phyloP scores from a whole-genome alignment of 1,284 basidiomycete genomes.

The Gymnopus androsaceus region DNA sequence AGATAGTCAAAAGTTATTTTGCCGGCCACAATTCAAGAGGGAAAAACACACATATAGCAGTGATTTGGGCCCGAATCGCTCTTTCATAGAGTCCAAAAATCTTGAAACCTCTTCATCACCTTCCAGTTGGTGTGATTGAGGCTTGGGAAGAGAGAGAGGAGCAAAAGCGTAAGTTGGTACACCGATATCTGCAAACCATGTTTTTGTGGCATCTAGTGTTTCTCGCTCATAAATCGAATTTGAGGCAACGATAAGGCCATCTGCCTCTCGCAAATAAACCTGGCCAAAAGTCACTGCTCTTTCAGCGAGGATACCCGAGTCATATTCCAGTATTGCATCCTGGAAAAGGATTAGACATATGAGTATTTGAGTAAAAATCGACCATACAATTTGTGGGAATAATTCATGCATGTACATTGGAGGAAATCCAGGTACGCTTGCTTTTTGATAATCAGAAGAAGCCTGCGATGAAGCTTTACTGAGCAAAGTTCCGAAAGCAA shows the following conservation, averaged over 20 bases:
- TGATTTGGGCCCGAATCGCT: neutral
- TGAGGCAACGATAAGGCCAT: slow-evolving; percentile 3
- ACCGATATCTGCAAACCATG: slow-evolving; percentile 1
- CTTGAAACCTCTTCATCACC: neutral
- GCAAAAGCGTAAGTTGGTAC: neutral
- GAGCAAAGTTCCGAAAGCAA: neutral
- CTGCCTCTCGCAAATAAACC: slow-evolving; percentile 4
- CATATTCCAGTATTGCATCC: neutral
- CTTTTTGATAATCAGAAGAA: neutral
- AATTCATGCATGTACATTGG: slow-evolving; percentile 7
- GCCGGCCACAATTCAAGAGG: neutral
- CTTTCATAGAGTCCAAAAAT: neutral
- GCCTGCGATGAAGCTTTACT: neutral
- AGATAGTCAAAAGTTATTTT: neutral
- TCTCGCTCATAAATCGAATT: slow-evolving; percentile 4
- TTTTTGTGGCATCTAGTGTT: neutral
- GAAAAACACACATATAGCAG: slow-evolving; percentile 3
- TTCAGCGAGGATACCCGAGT: neutral
- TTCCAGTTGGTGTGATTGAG: neutral
- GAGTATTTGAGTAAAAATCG: neutral
- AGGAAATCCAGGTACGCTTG: slow-evolving; percentile 1
- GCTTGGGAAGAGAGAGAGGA: slow-evolving; percentile 2
- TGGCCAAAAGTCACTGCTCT: neutral
- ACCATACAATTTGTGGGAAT: neutral
- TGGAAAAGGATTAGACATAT: neutral